Conservation (phyloP, 441 rosid species). For the Jatropha podagrica region DNA sequence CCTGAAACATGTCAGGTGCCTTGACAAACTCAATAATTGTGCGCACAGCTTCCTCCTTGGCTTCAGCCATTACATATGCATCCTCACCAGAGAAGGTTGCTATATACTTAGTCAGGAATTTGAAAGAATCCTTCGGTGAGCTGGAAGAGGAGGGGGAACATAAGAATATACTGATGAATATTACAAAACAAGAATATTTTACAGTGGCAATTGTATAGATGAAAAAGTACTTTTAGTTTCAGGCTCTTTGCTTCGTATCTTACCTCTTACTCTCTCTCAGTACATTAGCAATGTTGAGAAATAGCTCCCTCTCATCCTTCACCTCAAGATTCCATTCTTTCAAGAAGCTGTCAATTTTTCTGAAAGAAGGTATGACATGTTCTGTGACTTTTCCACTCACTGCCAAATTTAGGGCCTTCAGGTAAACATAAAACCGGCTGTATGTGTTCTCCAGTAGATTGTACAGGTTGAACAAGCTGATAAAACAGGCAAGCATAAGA, state of each 20-base stretch:
- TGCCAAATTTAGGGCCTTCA: constrained; percentile 73
- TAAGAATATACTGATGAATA: neutral
- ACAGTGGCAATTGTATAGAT: neutral
- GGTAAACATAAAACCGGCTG: constrained; percentile 81
- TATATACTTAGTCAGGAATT: constrained; percentile 78
- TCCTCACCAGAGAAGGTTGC: constrained; percentile 89
- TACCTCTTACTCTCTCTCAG: constrained; percentile 84
- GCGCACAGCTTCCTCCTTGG: constrained; percentile 89
- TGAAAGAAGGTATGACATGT: constrained; percentile 66
- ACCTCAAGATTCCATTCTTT: constrained; percentile 92
- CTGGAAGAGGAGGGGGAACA: constrained; percentile 44
- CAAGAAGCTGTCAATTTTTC: constrained; percentile 76
- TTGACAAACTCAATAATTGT: constrained; percentile 81
- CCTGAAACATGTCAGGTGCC: constrained; percentile 91
- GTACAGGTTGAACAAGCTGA: constrained; percentile 94
- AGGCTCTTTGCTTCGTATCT: neutral
- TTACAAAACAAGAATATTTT: neutral
- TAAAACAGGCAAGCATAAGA: constrained; percentile 30
- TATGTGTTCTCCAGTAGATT: constrained; percentile 71
- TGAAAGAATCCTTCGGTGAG: constrained; percentile 69
- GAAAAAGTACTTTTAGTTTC: constrained; percentile 1
- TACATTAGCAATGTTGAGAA: constrained; percentile 67
- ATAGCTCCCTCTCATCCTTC: constrained; percentile 83
- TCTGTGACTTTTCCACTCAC: constrained; percentile 82
- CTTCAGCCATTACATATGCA: constrained; percentile 55